phyloP scores from a whole-genome alignment of 1,139 yeast species.

The Debaryomyces subglobosus region DNA sequence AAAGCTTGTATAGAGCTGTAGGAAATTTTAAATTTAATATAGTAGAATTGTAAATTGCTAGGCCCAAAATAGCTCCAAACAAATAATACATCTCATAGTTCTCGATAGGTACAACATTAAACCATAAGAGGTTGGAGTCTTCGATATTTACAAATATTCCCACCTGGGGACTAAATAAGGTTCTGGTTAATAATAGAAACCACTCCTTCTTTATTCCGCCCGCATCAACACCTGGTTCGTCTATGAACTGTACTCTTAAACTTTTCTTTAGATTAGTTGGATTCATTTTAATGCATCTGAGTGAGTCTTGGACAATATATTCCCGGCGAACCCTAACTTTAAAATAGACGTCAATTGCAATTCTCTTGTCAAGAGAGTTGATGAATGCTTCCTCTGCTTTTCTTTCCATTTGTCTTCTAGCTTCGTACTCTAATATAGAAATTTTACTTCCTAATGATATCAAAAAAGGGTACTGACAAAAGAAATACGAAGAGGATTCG shows the following conservation, averaged over 20 bases:
- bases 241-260: slow-evolving; percentile 73
- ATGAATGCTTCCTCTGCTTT: slow-evolving; percentile 91
- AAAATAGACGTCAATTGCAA: slow-evolving; percentile 67
- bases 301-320: slow-evolving; percentile 72
- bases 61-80: slow-evolving; percentile 83
- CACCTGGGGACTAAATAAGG: slow-evolving; percentile 66
- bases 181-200: slow-evolving; percentile 74
- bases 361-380: slow-evolving; percentile 64
- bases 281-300: slow-evolving; percentile 61
- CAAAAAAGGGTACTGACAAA: slow-evolving; percentile 85
- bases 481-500: slow-evolving; percentile 44
- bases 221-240: slow-evolving; percentile 92
- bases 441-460: slow-evolving; percentile 84
- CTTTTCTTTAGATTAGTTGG: slow-evolving; percentile 72
- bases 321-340: slow-evolving; percentile 69
- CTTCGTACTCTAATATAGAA: slow-evolving; percentile 78
- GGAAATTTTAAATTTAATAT: slow-evolving; percentile 83
- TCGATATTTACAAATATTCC: slow-evolving; percentile 66
- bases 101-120: slow-evolving; percentile 52
- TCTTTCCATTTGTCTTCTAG: slow-evolving; percentile 78
- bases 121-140: slow-evolving; percentile 79
- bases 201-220: slow-evolving; percentile 95
- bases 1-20: slow-evolving; percentile 69
- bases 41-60: slow-evolving; percentile 89
- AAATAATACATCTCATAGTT: slow-evolving; percentile 63